Conservation (phyloP, 2,329 filamentous ascomycete genomes). For the Myriosclerotinia duriaeana region DNA sequence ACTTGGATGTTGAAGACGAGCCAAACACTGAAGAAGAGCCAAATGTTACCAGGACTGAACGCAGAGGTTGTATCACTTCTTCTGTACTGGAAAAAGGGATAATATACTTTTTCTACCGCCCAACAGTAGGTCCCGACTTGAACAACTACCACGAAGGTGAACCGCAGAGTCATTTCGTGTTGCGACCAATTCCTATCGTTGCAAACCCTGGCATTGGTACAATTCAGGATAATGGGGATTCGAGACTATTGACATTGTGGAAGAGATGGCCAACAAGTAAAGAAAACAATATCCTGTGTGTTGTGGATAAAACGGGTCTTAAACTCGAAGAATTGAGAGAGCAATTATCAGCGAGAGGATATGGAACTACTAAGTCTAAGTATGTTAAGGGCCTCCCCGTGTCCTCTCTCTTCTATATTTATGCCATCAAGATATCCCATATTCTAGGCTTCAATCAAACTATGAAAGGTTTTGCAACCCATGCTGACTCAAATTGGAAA, state of each 20-base stretch:
- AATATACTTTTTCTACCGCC: slow-evolving; percentile 87
- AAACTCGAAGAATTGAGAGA: slow-evolving; percentile 70
- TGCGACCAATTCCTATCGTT: slow-evolving; percentile 70
- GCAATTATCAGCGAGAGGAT: slow-evolving; percentile 49
- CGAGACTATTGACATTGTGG: slow-evolving; percentile 72
- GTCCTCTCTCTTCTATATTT: background rate
- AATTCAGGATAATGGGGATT: slow-evolving; percentile 56
- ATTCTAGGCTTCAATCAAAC: background rate
- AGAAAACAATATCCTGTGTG: slow-evolving; percentile 72
- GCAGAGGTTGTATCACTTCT: slow-evolving; percentile 43
- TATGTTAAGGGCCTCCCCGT: background rate
- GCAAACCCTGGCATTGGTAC: slow-evolving; percentile 60
- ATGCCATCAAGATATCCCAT: too few species aligned
- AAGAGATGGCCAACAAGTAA: slow-evolving; percentile 73
- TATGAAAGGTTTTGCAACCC: background rate
- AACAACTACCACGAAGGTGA: slow-evolving; percentile 70
- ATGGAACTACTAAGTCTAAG: slow-evolving; percentile 46
- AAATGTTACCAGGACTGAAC: background rate
- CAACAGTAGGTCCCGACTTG: slow-evolving; percentile 66
- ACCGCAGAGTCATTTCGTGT: slow-evolving; percentile 74
- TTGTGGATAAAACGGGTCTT: slow-evolving; percentile 72
- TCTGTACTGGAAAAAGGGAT: slow-evolving; percentile 80
- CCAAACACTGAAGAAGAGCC: background rate
- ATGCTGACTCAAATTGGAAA: background rate
- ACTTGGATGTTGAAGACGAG: background rate